Evolutionary conservation across 768 basidiomycete genomes (phyloP), one percentile per base, ranked within the genome.

Genomic region (Ramaria sp.): DNA sequence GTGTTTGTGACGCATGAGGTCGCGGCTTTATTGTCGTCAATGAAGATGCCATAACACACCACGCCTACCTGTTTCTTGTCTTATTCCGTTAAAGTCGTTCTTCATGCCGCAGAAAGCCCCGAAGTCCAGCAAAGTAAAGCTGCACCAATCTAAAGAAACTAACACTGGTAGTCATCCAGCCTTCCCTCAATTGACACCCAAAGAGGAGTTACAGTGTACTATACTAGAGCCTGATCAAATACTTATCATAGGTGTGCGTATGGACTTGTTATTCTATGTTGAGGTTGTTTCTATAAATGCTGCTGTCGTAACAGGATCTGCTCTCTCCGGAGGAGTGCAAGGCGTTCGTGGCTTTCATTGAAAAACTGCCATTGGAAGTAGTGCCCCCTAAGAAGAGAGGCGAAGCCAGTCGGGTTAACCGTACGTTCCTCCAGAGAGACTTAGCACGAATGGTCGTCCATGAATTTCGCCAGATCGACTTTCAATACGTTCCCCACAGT

Each of bases 331-430:
- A 71, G 51, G 84, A 87, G 66, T 87, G 85, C 69, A 78, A 77
- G 59, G 57, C 67, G 7, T 82, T 74, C 60, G 70, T 77, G 30
- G 73, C 76, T 55, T 79, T 83, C 66, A 77, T 86, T 52, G 78
- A 83, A 50, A 64, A 60, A 36, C 70, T 82, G 15, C 78, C 78
- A 22, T 70, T 85, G 13, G 79, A 83, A 59, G 72, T 83, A 3
- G 82, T 83, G 0, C 83, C 82, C 10, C 80, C 84, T 3, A 82
- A 81, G 69, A 85, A 83, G 66, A 71, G 73, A 55, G 86, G 83
- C 8, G 83, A 88, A 62, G 86, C 86, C 1, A 78, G 78, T 18
- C 67, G 86, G 56, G 74, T 83, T 9, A 88, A 87, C 66, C 73
- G 83, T 84, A 61, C 58, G 77, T 64, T 27, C 30, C 27, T 55